A percentile compares a stretch with the other conserved stretches of the same genome.
Evolutionary conservation across 495 filamentous ascomycete genomes (phyloP).

Genomic region (Trichoderma parareesei): DNA sequence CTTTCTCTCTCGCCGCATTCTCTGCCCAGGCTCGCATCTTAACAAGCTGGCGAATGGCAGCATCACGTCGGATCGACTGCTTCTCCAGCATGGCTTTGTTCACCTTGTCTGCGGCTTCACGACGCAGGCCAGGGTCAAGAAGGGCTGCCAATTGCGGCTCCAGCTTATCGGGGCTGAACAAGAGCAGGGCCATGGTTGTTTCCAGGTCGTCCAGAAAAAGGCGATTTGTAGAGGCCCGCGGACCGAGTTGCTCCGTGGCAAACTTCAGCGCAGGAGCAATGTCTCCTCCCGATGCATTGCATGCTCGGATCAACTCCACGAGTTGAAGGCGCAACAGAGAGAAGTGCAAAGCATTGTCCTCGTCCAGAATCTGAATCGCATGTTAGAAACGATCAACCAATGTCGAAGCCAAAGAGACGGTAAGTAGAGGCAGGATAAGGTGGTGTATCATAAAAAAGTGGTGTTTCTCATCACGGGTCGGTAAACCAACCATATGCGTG

Average conservation of each 20-base stretch:
- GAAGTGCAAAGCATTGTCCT: slow-evolving; percentile 79
- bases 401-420: background rate
- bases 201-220: slow-evolving; percentile 84
- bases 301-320: slow-evolving; percentile 81
- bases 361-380: slow-evolving; percentile 68
- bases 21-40: slow-evolving; percentile 82
- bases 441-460: slow-evolving; percentile 17
- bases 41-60: slow-evolving; percentile 70
- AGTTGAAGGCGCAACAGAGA: slow-evolving; percentile 81
- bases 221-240: slow-evolving; percentile 71
- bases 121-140: slow-evolving; percentile 72
- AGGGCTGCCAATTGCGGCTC: slow-evolving; percentile 66
- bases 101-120: slow-evolving; percentile 69
- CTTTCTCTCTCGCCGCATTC: slow-evolving; percentile 60
- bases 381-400: background rate
- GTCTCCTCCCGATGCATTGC: slow-evolving; percentile 59
- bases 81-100: slow-evolving; percentile 77
- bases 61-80: slow-evolving; percentile 64
- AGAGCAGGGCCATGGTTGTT: slow-evolving; percentile 82
- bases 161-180: slow-evolving; percentile 68
- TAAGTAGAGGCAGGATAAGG: background rate
- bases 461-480: slow-evolving; percentile 85
- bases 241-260: slow-evolving; percentile 77
- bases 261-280: slow-evolving; percentile 79
- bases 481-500: slow-evolving; percentile 79